phyloP scores from a whole-genome alignment of 1,139 yeast species.

The Arxiozyma heterogenica region DNA sequence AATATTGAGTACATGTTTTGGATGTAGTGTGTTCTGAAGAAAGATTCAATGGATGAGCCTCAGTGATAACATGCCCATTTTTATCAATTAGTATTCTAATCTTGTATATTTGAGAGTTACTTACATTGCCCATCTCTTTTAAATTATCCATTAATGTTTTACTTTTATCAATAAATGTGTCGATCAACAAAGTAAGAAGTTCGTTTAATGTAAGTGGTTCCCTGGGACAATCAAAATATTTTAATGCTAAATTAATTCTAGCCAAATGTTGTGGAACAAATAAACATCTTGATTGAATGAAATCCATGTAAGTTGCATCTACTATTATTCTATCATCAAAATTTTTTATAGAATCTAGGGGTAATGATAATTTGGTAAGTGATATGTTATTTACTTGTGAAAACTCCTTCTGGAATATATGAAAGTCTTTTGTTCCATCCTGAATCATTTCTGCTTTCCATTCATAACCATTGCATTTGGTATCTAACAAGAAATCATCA shows the following conservation, averaged over 20 bases:
- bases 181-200: slow-evolving; percentile 39
- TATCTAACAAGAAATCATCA: background rate
- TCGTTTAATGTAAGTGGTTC: slow-evolving; percentile 36
- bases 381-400: background rate
- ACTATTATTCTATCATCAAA: background rate
- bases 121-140: background rate
- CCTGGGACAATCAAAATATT: slow-evolving; percentile 44
- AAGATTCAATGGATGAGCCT: slow-evolving; percentile 36
- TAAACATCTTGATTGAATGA: slow-evolving; percentile 38
- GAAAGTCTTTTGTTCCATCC: background rate
- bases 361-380: no score
- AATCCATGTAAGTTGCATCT: background rate
- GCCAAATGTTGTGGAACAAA: slow-evolving; percentile 55
- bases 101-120: slow-evolving; percentile 33
- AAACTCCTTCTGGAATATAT: background rate
- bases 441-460: background rate
- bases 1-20: slow-evolving; percentile 8
- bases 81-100: slow-evolving; percentile 46
- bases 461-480: slow-evolving; percentile 4
- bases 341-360: background rate
- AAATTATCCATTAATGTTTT: slow-evolving; percentile 5
- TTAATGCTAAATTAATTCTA: slow-evolving; percentile 46
- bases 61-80: slow-evolving; percentile 44
- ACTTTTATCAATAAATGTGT: slow-evolving; percentile 6
- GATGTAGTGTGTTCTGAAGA: slow-evolving; percentile 18